Conservation (phyloP, 2,329 filamentous ascomycete species). For the Magnaporthiopsis poae region DNA sequence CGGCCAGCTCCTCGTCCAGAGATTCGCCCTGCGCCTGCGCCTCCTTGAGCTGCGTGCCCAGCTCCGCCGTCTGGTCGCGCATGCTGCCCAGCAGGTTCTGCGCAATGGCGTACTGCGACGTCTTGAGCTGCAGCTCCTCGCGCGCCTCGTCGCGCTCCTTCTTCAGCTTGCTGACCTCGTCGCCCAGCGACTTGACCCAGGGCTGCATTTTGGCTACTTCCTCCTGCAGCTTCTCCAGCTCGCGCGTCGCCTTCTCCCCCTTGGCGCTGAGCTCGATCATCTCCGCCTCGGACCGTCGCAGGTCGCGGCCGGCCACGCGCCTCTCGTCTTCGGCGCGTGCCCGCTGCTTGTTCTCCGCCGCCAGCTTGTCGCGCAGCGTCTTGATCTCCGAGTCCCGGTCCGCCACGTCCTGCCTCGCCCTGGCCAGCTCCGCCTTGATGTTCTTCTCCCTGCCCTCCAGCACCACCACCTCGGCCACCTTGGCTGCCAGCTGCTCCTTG, state of each 20-base stretch:
- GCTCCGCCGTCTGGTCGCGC: conserved; percentile 82
- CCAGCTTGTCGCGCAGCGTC: conserved; percentile 65
- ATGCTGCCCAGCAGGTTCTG: conserved; percentile 82
- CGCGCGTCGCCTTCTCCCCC: conserved; percentile 59
- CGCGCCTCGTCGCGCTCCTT: conserved; percentile 58
- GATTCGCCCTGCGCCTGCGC: conserved; percentile 70
- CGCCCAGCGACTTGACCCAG: conserved; percentile 58
- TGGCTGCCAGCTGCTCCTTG: conserved; percentile 61
- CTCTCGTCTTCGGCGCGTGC: conserved; percentile 71
- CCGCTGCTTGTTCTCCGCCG: conserved; percentile 61
- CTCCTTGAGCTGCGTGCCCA: conserved; percentile 86
- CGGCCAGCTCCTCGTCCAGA: conserved; percentile 81
- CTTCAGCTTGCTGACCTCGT: conserved; percentile 57
- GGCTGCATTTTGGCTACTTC: conserved; percentile 60
- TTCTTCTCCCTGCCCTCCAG: conserved; percentile 78
- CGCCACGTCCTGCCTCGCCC: conserved; percentile 57
- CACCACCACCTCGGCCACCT: conserved; percentile 53
- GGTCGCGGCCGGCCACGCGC: conserved; percentile 62
- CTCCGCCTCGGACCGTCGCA: conserved; percentile 67
- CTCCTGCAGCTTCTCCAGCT: conserved; percentile 62
- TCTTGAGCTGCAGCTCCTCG: conserved; percentile 76
- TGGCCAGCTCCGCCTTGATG: conserved; percentile 61
- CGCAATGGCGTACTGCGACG: conserved; percentile 73
- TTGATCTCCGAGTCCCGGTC: conserved; percentile 74
- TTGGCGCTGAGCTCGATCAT: conserved; percentile 67